Evolutionary conservation across 2,329 filamentous ascomycete genomes (phyloP).

Genomic region (Colletotrichum euphorbiae): DNA sequence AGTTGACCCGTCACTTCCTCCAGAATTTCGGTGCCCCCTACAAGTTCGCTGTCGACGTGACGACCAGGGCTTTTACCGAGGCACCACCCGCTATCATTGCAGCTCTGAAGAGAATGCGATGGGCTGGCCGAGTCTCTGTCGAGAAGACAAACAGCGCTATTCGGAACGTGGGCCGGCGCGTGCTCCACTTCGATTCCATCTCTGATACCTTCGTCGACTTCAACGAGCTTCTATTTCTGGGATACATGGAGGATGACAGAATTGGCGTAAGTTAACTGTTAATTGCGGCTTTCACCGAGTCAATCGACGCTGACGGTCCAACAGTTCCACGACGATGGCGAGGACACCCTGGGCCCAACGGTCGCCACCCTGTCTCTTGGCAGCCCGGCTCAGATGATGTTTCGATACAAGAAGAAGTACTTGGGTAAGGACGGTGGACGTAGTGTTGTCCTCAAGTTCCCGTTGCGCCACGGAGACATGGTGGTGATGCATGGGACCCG

Average conservation of each 20-base stretch:
- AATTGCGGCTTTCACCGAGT: background rate
- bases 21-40: constrained; percentile 74
- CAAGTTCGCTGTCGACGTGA: constrained; percentile 71
- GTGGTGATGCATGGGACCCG: constrained; percentile 71
- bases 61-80: constrained; percentile 60
- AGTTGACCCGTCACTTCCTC: constrained; percentile 63
- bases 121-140: constrained; percentile 62
- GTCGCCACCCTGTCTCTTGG: constrained; percentile 73
- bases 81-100: constrained; percentile 61
- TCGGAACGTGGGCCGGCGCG: background rate
- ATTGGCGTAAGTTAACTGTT: constrained; percentile 60
- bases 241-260: constrained; percentile 69
- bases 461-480: constrained; percentile 72
- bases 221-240: constrained; percentile 73
- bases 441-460: constrained; percentile 50
- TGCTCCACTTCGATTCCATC: constrained; percentile 41
- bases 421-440: background rate
- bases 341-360: constrained; percentile 69
- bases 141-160: constrained; percentile 42
- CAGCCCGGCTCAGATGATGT: constrained; percentile 66
- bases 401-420: constrained; percentile 63
- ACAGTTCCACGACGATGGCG: constrained; percentile 76
- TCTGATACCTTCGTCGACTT: constrained; percentile 56
- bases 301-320: background rate
- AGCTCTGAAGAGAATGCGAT: constrained; percentile 64